Conservation (phyloP, 257 asterid genomes). For the Verbascum thapsus region DNA sequence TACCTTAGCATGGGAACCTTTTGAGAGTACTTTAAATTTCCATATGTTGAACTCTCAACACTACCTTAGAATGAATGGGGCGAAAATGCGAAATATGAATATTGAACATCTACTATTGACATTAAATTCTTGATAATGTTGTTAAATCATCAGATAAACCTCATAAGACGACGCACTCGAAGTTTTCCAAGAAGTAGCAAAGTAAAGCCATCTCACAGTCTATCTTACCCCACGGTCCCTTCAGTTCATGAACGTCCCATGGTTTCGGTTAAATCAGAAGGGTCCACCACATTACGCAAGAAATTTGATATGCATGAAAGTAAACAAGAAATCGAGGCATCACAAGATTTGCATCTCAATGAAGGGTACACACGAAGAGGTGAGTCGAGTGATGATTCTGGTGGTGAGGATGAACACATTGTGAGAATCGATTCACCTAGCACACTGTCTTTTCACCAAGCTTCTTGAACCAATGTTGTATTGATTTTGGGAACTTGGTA, state of each 20-base stretch:
- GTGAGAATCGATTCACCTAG: slow-evolving; percentile 84
- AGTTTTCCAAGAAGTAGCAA: slow-evolving; percentile 39
- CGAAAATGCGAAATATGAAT: too few species aligned
- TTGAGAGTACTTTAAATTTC: not conserved
- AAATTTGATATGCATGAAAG: slow-evolving; percentile 38
- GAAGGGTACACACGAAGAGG: slow-evolving; percentile 39
- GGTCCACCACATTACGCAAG: slow-evolving; percentile 54
- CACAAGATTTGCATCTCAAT: slow-evolving; percentile 25
- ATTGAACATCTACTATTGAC: not conserved
- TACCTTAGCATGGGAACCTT: not conserved
- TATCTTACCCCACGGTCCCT: slow-evolving; percentile 59
- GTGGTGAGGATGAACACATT: slow-evolving; percentile 74
- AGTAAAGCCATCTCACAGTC: slow-evolving; percentile 51
- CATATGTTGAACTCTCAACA: too few species aligned
- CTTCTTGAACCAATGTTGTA: slow-evolving; percentile 31
- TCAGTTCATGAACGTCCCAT: slow-evolving; percentile 41
- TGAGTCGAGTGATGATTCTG: slow-evolving; percentile 84
- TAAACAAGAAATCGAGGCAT: slow-evolving; percentile 17
- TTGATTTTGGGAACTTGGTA: not conserved
- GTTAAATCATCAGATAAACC: slow-evolving; percentile 48
- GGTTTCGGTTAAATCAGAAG: slow-evolving; percentile 71
- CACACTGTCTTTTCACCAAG: slow-evolving; percentile 56
- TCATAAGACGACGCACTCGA: slow-evolving; percentile 31
- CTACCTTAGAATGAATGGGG: not conserved
- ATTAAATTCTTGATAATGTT: slow-evolving; percentile 25